Evolutionary conservation across 2,329 filamentous ascomycete genomes (phyloP), one percentile per base, ranked within the genome.

Genomic region (Tolypocladium pustulatum): DNA sequence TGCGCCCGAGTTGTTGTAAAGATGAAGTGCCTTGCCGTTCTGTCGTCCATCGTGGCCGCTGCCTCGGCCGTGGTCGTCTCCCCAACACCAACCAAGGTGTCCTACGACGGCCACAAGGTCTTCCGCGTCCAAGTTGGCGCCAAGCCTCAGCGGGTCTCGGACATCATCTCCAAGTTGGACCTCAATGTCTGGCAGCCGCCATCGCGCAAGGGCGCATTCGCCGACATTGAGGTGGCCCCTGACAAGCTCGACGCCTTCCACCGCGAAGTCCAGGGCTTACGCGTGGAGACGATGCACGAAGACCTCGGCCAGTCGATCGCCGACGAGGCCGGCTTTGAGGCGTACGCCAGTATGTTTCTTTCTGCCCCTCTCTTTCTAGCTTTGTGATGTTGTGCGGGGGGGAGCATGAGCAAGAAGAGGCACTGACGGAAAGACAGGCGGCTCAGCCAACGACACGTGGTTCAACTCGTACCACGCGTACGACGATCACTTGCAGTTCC

Each of bases 391-490:
- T 10, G 3, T 3, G 49, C 10, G 1, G 10, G 30, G 8, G 15
- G 7, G 7, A 10, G 6, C 2, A 20, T n/a, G 27, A n/a, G 49
- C 17, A 41, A 10, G 7, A 13, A 12, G 30, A 25, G 12, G 2
- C 20, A 38, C 52, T 20, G 22, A 27, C 49, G 7, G 2, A 10
- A 10, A 12, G 1, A 15, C 54, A 64, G 66, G 61, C 10, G 65
- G 65, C 1, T 62, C 67, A 4, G 64, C 66, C 49, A 67, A 68
- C 60, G 59, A 67, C 36, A 68, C 75, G 10, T 84, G 78, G 75
- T 84, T 83, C 69, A 73, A 78, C 58, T 73, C 72, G 1, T 85
- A 84, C 65, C 81, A 84, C 62, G 41, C 70, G 1, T 82, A 81
- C 59, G 70, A 70, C 3, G 77, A 82, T 59, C 81, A 84, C 63